A percentile compares a stretch with the other conserved stretches of the same genome.
These are phyloP conservation scores for Globisporangium spinosum DNA, from an alignment of 352 stramenopile species.

Conservation along the genomic window DNA sequence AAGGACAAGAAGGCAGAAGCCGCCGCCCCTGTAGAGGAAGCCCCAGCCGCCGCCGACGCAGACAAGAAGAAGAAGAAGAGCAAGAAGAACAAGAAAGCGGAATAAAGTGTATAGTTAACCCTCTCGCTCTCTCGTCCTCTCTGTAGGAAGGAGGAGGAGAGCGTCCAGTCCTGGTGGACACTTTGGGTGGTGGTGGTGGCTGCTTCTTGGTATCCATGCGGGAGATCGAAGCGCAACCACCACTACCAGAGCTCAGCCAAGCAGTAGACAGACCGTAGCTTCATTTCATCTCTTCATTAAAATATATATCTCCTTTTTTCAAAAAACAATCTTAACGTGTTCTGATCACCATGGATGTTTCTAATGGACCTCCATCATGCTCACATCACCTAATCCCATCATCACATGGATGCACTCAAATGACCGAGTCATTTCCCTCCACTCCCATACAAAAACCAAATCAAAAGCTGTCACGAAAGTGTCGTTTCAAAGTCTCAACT, in stretches of 20 bases:
- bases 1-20: slow-evolving; percentile 46
- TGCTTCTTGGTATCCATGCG: slow-evolving; percentile 1
- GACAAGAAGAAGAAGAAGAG: slow-evolving; percentile 82
- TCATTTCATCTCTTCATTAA: slow-evolving; percentile 16
- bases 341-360: not conserved
- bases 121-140: slow-evolving; percentile 12
- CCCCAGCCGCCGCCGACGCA: slow-evolving; percentile 20
- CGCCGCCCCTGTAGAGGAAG: slow-evolving; percentile 18
- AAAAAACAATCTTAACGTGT: not conserved
- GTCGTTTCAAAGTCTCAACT: not conserved
- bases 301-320: slow-evolving; percentile 18
- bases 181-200: not conserved
- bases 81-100: slow-evolving; percentile 75
- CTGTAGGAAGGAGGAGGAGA: not conserved
- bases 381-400: not conserved
- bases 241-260: not conserved
- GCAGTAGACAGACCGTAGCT: slow-evolving; percentile 13
- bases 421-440: not conserved
- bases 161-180: not conserved
- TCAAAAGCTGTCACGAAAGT: not conserved
- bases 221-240: not conserved
- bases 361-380: not conserved
- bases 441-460: not conserved
- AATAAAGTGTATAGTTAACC: slow-evolving; percentile 60
- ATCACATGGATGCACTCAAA: not conserved